Percentiles rank a stretch among this genome's conserved stretches.
phyloP scores from a whole-genome alignment of 108 stramenopile genomes.

The Skeletonema potamos region DNA sequence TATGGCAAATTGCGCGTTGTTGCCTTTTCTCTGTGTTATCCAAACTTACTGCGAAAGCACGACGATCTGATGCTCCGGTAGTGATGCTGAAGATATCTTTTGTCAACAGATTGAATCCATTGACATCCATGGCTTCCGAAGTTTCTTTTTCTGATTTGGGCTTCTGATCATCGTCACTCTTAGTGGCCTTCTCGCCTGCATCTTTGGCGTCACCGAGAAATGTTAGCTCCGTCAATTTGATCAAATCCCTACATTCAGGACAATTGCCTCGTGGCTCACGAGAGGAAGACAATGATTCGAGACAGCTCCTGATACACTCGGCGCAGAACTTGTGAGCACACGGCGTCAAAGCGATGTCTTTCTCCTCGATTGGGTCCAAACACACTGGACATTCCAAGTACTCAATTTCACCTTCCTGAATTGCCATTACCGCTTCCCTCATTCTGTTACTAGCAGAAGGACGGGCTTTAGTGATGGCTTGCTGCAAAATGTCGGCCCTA shows the following conservation, averaged over 20 bases:
- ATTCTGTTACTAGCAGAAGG: constrained; percentile 10
- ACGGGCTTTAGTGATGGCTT: constrained; percentile 9
- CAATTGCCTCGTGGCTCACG: constrained; percentile 20
- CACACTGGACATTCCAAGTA: constrained; percentile 29
- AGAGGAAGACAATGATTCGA: constrained; percentile 1
- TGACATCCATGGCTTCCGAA: constrained; percentile 7
- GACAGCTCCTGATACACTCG: constrained; percentile 21
- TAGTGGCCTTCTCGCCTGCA: not conserved
- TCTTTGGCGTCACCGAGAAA: constrained; percentile 26
- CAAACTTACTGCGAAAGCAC: not conserved
- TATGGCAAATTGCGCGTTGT: constrained; percentile 1
- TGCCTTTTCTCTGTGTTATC: not conserved
- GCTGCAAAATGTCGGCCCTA: constrained; percentile 5
- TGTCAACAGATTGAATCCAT: constrained; percentile 15
- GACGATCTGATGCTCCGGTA: constrained; percentile 5
- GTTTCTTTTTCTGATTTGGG: not conserved
- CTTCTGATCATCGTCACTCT: constrained; percentile 8
- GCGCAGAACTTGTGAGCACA: constrained; percentile 32
- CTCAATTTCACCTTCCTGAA: constrained; percentile 24
- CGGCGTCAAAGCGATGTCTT: constrained; percentile 28
- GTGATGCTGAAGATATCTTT: constrained; percentile 1
- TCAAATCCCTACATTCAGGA: constrained; percentile 8
- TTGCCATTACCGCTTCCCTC: constrained; percentile 1
- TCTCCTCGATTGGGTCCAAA: constrained; percentile 11
- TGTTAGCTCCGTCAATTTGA: constrained; percentile 9